Conservation (phyloP, 192 early-diverging fungal genomes). For the Podila verticillata region DNA sequence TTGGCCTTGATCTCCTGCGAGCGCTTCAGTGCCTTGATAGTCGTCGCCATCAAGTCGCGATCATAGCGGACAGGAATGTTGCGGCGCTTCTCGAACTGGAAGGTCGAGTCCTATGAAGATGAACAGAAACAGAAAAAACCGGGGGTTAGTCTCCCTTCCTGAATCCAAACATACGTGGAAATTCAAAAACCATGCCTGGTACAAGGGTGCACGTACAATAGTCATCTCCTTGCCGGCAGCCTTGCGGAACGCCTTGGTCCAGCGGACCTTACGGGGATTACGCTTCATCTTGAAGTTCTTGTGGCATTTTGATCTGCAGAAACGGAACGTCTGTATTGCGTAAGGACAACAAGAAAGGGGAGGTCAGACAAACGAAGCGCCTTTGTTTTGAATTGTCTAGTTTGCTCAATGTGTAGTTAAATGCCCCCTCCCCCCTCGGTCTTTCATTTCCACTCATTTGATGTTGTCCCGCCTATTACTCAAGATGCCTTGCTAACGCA, state of each 20-base stretch:
- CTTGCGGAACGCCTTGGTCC: slow-evolving; percentile 99
- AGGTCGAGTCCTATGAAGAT: slow-evolving; percentile 81
- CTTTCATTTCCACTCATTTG: too few species aligned
- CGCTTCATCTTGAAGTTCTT: slow-evolving; percentile 99
- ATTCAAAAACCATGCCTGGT: too few species aligned
- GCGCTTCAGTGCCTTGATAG: slow-evolving; percentile 98
- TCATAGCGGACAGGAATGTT: slow-evolving; percentile 99
- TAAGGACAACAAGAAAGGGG: not conserved
- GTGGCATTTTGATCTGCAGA: slow-evolving; percentile 99
- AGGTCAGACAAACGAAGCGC: not conserved
- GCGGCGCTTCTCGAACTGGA: slow-evolving; percentile 98
- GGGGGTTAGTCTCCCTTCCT: too few species aligned
- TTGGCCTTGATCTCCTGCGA: slow-evolving; percentile 93
- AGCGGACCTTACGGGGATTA: slow-evolving; percentile 98
- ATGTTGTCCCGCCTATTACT: too few species aligned
- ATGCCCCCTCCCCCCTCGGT: too few species aligned
- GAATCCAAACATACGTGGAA: too few species aligned
- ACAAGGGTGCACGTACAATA: slow-evolving; percentile 68
- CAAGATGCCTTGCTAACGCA: slow-evolving; percentile 24
- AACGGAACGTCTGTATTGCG: slow-evolving; percentile 79
- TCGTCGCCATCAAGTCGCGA: slow-evolving; percentile 95
- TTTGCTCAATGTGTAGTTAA: too few species aligned
- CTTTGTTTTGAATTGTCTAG: too few species aligned
- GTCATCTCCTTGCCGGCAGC: slow-evolving; percentile 99
- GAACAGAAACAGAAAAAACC: too few species aligned